Conservation (phyloP, 352 stramenopile genomes). For the Peronospora belbahrii region DNA sequence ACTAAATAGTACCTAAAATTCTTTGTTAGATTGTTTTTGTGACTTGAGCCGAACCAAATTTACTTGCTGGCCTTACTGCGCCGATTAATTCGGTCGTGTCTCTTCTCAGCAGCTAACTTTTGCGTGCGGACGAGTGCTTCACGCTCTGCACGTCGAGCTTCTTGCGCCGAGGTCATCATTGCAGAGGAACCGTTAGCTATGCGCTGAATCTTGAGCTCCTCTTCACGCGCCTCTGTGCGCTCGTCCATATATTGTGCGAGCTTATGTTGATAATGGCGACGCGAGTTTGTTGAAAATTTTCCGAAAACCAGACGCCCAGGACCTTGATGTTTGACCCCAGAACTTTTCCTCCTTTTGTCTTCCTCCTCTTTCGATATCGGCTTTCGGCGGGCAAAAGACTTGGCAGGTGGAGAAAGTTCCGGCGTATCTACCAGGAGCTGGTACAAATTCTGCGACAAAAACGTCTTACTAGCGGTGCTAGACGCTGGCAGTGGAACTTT, state of each 20-base stretch:
- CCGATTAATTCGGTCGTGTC: constrained; percentile 72
- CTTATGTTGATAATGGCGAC: constrained; percentile 68
- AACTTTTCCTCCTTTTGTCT: constrained; percentile 11
- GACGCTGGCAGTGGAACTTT: background rate
- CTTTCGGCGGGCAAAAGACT: constrained; percentile 17
- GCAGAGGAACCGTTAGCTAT: constrained; percentile 12
- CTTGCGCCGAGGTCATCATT: constrained; percentile 29
- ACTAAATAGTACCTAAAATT: too few relatives aligned
- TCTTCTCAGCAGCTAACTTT: constrained; percentile 64
- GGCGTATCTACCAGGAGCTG: constrained; percentile 21
- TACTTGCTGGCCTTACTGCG: constrained; percentile 48
- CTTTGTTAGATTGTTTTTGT: constrained; percentile 1
- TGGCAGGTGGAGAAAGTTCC: constrained; percentile 27
- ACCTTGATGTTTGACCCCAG: constrained; percentile 26
- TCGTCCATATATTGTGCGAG: constrained; percentile 68
- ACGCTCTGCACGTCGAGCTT: constrained; percentile 49
- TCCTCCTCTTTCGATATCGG: constrained; percentile 12
- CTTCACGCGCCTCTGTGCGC: constrained; percentile 55
- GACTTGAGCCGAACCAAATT: background rate
- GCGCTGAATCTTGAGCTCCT: constrained; percentile 65
- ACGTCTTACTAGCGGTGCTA: background rate
- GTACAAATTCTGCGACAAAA: constrained; percentile 28
- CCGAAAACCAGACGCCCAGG: constrained; percentile 69
- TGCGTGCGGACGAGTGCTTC: constrained; percentile 56
- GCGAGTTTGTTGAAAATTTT: constrained; percentile 50